Evolutionary conservation across 176 grass and related monocot genomes (phyloP), one percentile per base, ranked within the genome.

Genomic region (Tillandsia fasciculata): DNA sequence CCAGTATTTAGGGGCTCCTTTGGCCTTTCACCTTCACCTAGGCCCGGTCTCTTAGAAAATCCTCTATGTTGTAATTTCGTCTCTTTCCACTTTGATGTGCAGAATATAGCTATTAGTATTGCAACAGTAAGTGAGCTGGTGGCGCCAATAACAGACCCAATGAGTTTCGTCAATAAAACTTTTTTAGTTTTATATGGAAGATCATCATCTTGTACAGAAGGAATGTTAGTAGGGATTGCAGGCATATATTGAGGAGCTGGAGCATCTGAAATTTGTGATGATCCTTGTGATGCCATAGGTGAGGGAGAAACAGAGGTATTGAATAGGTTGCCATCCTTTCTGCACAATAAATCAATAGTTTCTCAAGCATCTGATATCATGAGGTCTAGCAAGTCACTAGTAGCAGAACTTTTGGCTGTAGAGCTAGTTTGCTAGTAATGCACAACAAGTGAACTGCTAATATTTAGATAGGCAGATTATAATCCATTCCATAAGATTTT

Each of bases 291-390:
- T 9, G 28, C 4, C 1, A 66, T 67, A 1, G 88, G 70, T 61
- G 73, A 69, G 0, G 73, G 51, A 78, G 65, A 80, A 79, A 66
- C 70, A 49, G 70, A 77, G 2, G 56, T 15, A 54, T 76, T 79
- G 51, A 84, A 70, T 74, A 65, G 65, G 74, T 91, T 91, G 63
- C 81, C 88, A 5, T 67, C 54, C 79, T 70, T 73, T 68, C 88
- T 91, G 58, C 57, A 81, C 51, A 22, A 73, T 50, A 75, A 26
- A 65, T 14, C 13, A n/a, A 48, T 13, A 48, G 64, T 66, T 64
- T 24, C 59, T 64, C 42, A 42, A 7, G 10, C 5, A 66, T 66
- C 13, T 66, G 26, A 23, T 29, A 42, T 3, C 26, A 33, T 27
- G 15, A 66, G 33, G 8, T 42, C 33, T 29, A 66, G 26, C 27